These are phyloP conservation scores for Pyrenopolyporus hunteri DNA, from an alignment of 495 filamentous ascomycete species.

Conservation along the genomic window DNA sequence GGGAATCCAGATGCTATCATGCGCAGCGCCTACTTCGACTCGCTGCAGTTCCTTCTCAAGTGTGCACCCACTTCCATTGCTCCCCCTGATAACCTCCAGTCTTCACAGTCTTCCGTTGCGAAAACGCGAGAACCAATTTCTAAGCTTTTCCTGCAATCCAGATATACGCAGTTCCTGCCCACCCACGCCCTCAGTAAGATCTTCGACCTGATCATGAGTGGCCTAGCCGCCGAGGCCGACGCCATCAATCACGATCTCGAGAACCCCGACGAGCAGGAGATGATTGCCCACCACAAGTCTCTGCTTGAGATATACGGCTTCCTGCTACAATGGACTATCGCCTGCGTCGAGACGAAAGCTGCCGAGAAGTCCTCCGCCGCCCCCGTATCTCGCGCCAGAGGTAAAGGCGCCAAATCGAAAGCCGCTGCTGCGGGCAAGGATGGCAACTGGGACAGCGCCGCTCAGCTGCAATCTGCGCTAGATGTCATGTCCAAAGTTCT, in stretches of 20 bases:
- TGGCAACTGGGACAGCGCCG: slow-evolving; percentile 83
- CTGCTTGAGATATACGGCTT: slow-evolving; percentile 95
- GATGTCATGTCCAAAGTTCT: slow-evolving; percentile 95
- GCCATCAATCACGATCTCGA: slow-evolving; percentile 84
- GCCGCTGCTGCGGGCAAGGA: slow-evolving; percentile 62
- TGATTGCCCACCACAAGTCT: slow-evolving; percentile 82
- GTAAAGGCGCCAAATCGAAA: slow-evolving; percentile 79
- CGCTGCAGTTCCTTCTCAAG: slow-evolving; percentile 95
- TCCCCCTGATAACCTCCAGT: slow-evolving; percentile 39
- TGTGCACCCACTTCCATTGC: slow-evolving; percentile 72
- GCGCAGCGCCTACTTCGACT: slow-evolving; percentile 80
- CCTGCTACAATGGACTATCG: slow-evolving; percentile 91
- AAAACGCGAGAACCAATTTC: slow-evolving; percentile 48
- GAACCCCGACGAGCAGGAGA: slow-evolving; percentile 82
- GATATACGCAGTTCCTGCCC: slow-evolving; percentile 82
- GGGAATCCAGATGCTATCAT: slow-evolving; percentile 88
- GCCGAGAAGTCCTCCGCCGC: slow-evolving; percentile 82
- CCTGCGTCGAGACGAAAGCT: slow-evolving; percentile 89
- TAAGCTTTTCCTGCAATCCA: slow-evolving; percentile 73
- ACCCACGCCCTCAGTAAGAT: slow-evolving; percentile 86
- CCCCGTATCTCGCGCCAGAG: slow-evolving; percentile 70
- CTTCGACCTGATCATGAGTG: slow-evolving; percentile 90
- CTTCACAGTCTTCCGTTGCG: slow-evolving; percentile 19
- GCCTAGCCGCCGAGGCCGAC: slow-evolving; percentile 91
- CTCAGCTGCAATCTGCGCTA: slow-evolving; percentile 85